These are phyloP conservation scores for Brasilioporus rufonigricans DNA, from an alignment of 768 basidiomycete genomes.

Conservation along the genomic window DNA sequence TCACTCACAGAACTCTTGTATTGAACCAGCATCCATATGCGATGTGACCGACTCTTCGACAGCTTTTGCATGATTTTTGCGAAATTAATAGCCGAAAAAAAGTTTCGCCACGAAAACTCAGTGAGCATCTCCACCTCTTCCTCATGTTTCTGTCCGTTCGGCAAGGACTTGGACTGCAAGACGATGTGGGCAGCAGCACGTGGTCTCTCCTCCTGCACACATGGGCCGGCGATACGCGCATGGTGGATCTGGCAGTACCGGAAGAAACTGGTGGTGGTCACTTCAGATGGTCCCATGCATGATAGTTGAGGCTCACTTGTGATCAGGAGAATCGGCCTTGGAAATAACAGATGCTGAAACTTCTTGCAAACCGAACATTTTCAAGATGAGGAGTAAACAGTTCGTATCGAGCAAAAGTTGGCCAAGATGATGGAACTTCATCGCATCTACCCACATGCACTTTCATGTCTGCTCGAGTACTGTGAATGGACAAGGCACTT, in stretches of 20 bases:
- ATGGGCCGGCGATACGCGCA: slow-evolving; percentile 58
- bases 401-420: slow-evolving; percentile 94
- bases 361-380: slow-evolving; percentile 98
- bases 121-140: slow-evolving; percentile 91
- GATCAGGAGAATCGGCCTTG: slow-evolving; percentile 82
- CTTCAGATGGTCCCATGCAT: neutral
- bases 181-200: slow-evolving; percentile 60
- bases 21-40: slow-evolving; percentile 94
- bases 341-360: slow-evolving; percentile 80
- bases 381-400: slow-evolving; percentile 87
- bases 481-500: slow-evolving; percentile 32
- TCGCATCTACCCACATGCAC: slow-evolving; percentile 62
- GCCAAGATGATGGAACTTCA: slow-evolving; percentile 99
- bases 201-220: slow-evolving; percentile 60
- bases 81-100: slow-evolving; percentile 96
- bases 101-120: slow-evolving; percentile 97
- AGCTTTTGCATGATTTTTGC: slow-evolving; percentile 97
- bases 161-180: slow-evolving; percentile 53
- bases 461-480: neutral
- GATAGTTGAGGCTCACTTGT: slow-evolving; percentile 55
- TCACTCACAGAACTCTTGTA: slow-evolving; percentile 92
- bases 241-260: slow-evolving; percentile 84
- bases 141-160: slow-evolving; percentile 72
- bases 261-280: slow-evolving; percentile 73
- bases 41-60: slow-evolving; percentile 90